Evolutionary conservation across 2,329 filamentous ascomycete species (phyloP).

Genomic region (Phaeophleospora eucalypticola): DNA sequence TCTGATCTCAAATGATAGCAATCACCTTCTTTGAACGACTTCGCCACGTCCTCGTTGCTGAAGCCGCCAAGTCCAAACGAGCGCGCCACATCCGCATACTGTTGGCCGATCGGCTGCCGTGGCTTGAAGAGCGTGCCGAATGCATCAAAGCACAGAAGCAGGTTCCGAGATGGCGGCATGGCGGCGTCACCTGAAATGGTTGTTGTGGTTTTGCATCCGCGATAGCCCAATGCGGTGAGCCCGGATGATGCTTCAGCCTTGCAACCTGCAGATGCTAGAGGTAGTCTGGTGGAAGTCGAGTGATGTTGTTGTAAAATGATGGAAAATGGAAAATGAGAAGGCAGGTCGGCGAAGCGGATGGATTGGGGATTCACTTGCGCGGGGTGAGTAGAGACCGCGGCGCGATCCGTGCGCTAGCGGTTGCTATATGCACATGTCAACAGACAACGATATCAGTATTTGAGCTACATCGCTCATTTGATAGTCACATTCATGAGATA

Average conservation of each 20-base stretch:
- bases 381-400: neutral
- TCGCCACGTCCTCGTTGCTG: conserved; percentile 39
- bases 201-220: neutral
- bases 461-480: too few relatives aligned
- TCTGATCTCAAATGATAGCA: neutral
- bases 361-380: conserved; percentile 1
- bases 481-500: too few relatives aligned
- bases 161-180: conserved; percentile 34
- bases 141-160: conserved; percentile 60
- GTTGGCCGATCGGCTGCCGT: conserved; percentile 45
- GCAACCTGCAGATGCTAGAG: neutral
- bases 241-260: too few relatives aligned
- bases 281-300: neutral
- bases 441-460: neutral
- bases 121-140: conserved; percentile 62
- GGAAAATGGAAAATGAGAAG: neutral
- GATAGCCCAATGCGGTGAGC: too few relatives aligned
- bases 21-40: conserved; percentile 39
- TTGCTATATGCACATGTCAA: neutral
- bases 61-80: conserved; percentile 47
- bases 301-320: neutral
- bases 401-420: neutral
- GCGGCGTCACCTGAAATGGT: neutral
- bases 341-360: neutral
- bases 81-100: conserved; percentile 53